These are phyloP conservation scores for Alloascoidea hylecoeti DNA, from an alignment of 805 yeast genomes.

Conservation along the genomic window DNA sequence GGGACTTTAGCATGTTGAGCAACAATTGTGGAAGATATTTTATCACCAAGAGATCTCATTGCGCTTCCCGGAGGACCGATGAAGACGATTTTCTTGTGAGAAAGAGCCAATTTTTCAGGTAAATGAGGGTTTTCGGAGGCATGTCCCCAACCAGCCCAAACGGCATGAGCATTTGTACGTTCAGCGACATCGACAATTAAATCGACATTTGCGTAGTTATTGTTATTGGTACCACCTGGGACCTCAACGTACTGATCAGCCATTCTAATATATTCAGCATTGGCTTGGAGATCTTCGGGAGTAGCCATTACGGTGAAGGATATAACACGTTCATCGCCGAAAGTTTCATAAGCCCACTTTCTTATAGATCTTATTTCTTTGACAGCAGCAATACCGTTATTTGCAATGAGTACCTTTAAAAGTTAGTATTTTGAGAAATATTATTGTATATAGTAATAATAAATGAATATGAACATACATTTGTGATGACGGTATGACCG, in stretches of 20 bases:
- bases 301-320: slow-evolving; percentile 98
- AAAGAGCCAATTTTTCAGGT: slow-evolving; percentile 90
- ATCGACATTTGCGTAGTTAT: slow-evolving; percentile 96
- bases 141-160: slow-evolving; percentile 99
- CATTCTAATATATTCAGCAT: slow-evolving; percentile 97
- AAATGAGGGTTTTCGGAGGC: slow-evolving; percentile 96
- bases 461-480: slow-evolving; percentile 16
- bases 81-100: slow-evolving; percentile 79
- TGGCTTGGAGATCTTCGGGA: slow-evolving; percentile 95
- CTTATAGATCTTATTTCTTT: slow-evolving; percentile 95
- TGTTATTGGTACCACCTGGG: slow-evolving; percentile 98
- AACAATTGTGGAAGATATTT: slow-evolving; percentile 93
- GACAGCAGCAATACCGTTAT: slow-evolving; percentile 98
- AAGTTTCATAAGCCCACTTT: slow-evolving; percentile 99
- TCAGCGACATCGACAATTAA: slow-evolving; percentile 95
- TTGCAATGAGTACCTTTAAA: slow-evolving; percentile 65
- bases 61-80: slow-evolving; percentile 99
- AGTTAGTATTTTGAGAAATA: not conserved
- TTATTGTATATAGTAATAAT: not conserved
- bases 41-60: slow-evolving; percentile 98
- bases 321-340: slow-evolving; percentile 87
- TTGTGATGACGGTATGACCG: slow-evolving; percentile 91
- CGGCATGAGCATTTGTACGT: slow-evolving; percentile 93
- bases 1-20: slow-evolving; percentile 99
- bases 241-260: slow-evolving; percentile 98